phyloP scores from a whole-genome alignment of 1,284 basidiomycete genomes.

The Chondrostereum purpureum region DNA sequence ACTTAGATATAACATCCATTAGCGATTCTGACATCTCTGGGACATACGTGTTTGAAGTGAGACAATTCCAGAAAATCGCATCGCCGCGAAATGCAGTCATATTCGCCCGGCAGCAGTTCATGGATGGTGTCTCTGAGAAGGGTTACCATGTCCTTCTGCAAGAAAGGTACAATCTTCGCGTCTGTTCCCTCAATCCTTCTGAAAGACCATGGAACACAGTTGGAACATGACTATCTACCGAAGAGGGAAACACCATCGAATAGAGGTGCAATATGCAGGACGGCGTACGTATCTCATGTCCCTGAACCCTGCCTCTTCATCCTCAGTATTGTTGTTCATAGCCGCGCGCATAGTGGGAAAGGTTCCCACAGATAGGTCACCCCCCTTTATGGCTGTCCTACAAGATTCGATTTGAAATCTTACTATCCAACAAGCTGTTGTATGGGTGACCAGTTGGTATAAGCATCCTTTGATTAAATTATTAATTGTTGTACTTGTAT shows the following conservation, averaged over 20 bases:
- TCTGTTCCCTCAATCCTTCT: constrained; percentile 8
- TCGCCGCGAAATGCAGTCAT: constrained; percentile 46
- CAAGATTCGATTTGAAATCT: constrained; percentile 23
- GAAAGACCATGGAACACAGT: constrained; percentile 26
- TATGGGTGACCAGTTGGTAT: too few species aligned
- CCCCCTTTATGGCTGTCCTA: constrained; percentile 64
- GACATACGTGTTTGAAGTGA: constrained; percentile 60
- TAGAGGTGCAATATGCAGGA: constrained; percentile 64
- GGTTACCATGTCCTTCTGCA: constrained; percentile 57
- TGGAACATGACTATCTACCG: constrained; percentile 65
- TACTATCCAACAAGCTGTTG: background rate
- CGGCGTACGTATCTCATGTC: constrained; percentile 35
- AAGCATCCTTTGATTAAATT: background rate
- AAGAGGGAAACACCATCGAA: constrained; percentile 50
- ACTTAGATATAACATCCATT: constrained; percentile 51
- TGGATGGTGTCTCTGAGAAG: constrained; percentile 47
- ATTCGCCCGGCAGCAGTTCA: constrained; percentile 58
- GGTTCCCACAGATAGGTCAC: constrained; percentile 35
- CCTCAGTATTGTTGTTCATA: constrained; percentile 14
- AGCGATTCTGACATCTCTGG: constrained; percentile 45
- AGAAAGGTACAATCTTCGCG: constrained; percentile 49
- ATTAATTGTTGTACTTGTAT: too few species aligned
- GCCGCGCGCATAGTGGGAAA: constrained; percentile 50
- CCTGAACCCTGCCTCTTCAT: constrained; percentile 7
- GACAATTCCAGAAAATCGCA: constrained; percentile 30